Percentiles rank a stretch among this genome's conserved stretches.
Conservation (phyloP, 1,139 yeast species). For the Lodderomyces orthopsilosis region DNA sequence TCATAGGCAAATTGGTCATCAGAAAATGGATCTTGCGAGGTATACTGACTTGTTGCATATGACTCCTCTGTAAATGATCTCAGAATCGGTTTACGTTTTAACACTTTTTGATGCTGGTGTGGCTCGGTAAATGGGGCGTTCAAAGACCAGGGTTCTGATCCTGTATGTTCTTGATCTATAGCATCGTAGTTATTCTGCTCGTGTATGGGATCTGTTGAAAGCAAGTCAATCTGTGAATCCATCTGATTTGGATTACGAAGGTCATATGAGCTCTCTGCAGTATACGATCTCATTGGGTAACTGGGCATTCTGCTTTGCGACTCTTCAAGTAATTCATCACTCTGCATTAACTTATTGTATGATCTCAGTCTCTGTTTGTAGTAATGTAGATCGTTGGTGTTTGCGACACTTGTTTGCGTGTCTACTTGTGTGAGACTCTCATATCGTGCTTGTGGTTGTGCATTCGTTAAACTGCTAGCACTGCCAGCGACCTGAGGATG, state of each 20-base stretch:
- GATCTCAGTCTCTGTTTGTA: conserved; percentile 3
- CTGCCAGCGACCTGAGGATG: not conserved
- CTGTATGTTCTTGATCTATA: too few species aligned
- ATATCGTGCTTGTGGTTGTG: not conserved
- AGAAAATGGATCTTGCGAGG: not conserved
- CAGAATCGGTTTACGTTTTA: not conserved
- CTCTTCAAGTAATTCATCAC: not conserved
- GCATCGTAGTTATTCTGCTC: not conserved
- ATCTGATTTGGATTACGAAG: not conserved
- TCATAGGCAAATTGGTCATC: not conserved
- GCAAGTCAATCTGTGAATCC: not conserved
- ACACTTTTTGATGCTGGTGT: not conserved
- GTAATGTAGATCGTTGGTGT: not conserved
- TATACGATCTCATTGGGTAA: conserved; percentile 1
- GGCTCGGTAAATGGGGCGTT: not conserved
- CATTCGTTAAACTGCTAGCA: not conserved
- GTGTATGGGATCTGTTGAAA: not conserved
- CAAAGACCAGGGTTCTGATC: not conserved
- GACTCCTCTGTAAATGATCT: conserved; percentile 8
- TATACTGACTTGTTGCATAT: not conserved
- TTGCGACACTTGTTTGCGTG: not conserved
- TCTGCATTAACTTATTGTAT: not conserved
- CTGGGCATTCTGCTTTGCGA: conserved; percentile 1
- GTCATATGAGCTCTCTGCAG: not conserved
- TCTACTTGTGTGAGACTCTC: not conserved